Conservation (phyloP, 768 basidiomycete genomes). For the Pulveroboletus sp. region DNA sequence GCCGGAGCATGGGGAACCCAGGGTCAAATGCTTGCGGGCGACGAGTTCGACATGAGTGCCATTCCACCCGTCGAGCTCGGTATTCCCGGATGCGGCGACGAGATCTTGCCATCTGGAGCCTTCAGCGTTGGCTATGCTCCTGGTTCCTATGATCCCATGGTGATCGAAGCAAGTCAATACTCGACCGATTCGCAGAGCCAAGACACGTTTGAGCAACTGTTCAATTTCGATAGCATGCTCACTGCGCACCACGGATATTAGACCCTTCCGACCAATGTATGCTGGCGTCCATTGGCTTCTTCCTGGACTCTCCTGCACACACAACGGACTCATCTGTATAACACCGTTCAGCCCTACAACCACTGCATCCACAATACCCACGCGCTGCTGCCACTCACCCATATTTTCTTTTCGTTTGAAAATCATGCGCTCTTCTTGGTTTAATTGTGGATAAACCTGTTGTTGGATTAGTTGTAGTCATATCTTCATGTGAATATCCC, state of each 20-base stretch:
- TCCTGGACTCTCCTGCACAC: slow-evolving; percentile 24
- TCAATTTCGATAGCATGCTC: slow-evolving; percentile 35
- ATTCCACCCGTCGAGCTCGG: slow-evolving; percentile 65
- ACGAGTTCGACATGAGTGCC: slow-evolving; percentile 62
- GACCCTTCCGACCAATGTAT: slow-evolving; percentile 29
- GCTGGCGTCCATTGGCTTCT: slow-evolving; percentile 33
- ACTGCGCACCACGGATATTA: slow-evolving; percentile 30
- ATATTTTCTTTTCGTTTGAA: neutral
- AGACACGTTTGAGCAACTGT: slow-evolving; percentile 35
- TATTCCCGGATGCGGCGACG: slow-evolving; percentile 41
- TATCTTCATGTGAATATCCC: slow-evolving; percentile 28
- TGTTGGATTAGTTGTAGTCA: slow-evolving; percentile 36
- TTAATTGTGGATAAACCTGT: slow-evolving; percentile 32
- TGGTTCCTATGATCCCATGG: slow-evolving; percentile 23
- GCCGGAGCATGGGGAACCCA: slow-evolving; percentile 33
- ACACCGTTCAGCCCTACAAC: slow-evolving; percentile 17
- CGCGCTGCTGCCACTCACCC: slow-evolving; percentile 27
- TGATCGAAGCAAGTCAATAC: slow-evolving; percentile 31
- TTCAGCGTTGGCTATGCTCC: slow-evolving; percentile 22
- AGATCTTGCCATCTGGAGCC: slow-evolving; percentile 9
- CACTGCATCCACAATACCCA: slow-evolving; percentile 28
- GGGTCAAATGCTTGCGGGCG: slow-evolving; percentile 40
- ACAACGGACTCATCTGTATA: slow-evolving; percentile 31
- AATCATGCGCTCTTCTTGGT: slow-evolving; percentile 25
- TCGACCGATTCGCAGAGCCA: slow-evolving; percentile 26